A percentile compares a stretch with the other conserved stretches of the same genome.
phyloP scores from a whole-genome alignment of 1,139 yeast species.

The Meyerozyma carpophila region DNA sequence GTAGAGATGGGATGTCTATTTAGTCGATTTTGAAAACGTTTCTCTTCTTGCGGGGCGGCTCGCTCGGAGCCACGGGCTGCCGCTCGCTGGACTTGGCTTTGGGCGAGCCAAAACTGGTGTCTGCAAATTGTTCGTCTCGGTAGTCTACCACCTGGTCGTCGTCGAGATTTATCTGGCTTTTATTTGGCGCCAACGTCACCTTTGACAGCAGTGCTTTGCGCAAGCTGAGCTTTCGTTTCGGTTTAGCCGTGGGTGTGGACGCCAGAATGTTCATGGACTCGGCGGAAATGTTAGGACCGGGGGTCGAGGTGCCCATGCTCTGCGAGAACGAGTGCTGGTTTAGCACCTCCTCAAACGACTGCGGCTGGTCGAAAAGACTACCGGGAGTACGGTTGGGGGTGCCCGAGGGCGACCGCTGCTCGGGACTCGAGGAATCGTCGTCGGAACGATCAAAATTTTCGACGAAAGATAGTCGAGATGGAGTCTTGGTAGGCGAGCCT shows the following conservation, averaged over 20 bases:
- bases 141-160: slow-evolving; percentile 1
- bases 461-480: slow-evolving; percentile 16
- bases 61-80: not conserved
- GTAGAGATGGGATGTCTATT: not conserved
- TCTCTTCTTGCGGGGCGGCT: slow-evolving; percentile 1
- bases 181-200: not conserved
- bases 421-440: not conserved
- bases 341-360: not conserved
- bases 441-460: not conserved
- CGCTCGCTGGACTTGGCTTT: not conserved
- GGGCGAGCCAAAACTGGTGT: not conserved
- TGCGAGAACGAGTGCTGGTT: slow-evolving; percentile 1
- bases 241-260: not conserved
- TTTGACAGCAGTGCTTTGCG: not conserved
- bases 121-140: slow-evolving; percentile 2
- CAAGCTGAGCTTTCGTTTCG: not conserved
- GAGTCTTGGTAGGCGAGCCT: slow-evolving; percentile 15
- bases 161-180: not conserved
- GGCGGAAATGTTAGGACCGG: not conserved
- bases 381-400: slow-evolving; percentile 1
- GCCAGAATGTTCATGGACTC: not conserved
- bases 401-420: not conserved
- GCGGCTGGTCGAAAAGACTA: not conserved
- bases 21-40: slow-evolving; percentile 2
- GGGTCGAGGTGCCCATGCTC: slow-evolving; percentile 1